Evolutionary conservation across 1,284 basidiomycete species (phyloP).

Genomic region (Puccinia sorghi): DNA sequence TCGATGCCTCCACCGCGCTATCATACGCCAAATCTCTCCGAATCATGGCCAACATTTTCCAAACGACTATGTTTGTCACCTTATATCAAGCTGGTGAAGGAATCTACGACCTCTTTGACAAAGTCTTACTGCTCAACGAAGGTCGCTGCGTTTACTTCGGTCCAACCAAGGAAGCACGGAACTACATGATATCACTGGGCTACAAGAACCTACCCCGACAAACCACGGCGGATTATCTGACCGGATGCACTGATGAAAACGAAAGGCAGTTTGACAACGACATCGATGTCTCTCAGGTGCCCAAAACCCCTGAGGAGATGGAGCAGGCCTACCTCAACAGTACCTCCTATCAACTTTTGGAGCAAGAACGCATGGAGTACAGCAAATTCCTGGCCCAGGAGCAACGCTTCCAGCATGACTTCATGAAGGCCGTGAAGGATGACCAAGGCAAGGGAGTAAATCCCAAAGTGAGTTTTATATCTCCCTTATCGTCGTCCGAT

Average conservation of each 20-base stretch:
- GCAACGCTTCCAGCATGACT: conserved; percentile 57
- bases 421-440: conserved; percentile 31
- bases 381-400: conserved; percentile 68
- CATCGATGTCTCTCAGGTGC: conserved; percentile 67
- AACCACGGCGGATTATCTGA: conserved; percentile 72
- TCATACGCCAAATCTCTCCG: conserved; percentile 66
- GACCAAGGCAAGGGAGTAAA: conserved; percentile 18
- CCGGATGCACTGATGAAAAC: conserved; percentile 72
- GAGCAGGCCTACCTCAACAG: conserved; percentile 70
- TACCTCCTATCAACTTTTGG: conserved; percentile 63
- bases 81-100: conserved; percentile 67
- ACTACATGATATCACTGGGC: conserved; percentile 69
- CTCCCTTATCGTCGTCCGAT: too few species aligned
- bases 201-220: conserved; percentile 66
- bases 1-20: conserved; percentile 67
- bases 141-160: conserved; percentile 83
- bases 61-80: conserved; percentile 61
- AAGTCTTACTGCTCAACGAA: conserved; percentile 70
- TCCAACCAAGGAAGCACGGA: conserved; percentile 69
- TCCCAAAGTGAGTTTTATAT: too few species aligned
- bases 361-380: conserved; percentile 66
- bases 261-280: conserved; percentile 80
- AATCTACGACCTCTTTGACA: conserved; percentile 66
- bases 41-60: conserved; percentile 63
- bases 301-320: conserved; percentile 71